These are phyloP conservation scores for Backusella mclennaniae DNA, from an alignment of 192 early-diverging fungal species.

Conservation along the genomic window DNA sequence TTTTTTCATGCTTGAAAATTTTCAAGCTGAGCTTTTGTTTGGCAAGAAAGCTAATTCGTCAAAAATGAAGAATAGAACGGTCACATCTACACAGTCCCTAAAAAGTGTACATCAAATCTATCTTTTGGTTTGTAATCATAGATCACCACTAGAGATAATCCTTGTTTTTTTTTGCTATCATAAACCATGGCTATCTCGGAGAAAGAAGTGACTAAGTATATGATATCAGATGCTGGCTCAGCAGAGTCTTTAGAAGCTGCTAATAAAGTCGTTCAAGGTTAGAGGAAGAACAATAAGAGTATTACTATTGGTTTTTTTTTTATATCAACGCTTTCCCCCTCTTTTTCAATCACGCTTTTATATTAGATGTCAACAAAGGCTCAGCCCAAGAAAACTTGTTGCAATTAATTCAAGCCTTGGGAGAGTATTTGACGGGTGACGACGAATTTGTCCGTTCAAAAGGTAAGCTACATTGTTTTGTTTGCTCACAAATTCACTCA, in stretches of 20 bases:
- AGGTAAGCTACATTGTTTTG: constrained; percentile 45
- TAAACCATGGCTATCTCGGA: constrained; percentile 7
- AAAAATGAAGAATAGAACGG: neutral
- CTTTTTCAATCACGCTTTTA: neutral
- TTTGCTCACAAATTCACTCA: neutral
- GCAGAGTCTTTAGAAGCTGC: constrained; percentile 10
- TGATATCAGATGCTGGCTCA: constrained; percentile 25
- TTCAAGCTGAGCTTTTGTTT: neutral
- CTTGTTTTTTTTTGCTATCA: neutral
- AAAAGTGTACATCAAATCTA: neutral
- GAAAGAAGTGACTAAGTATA: constrained; percentile 28
- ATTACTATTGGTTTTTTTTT: neutral
- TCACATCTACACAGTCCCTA: constrained; percentile 1
- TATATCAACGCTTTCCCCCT: no score
- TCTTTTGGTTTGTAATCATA: neutral
- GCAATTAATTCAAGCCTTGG: constrained; percentile 77
- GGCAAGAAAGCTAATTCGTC: neutral
- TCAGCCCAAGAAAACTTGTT: constrained; percentile 62
- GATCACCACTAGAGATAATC: neutral
- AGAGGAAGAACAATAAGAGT: neutral
- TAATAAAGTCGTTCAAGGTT: constrained; percentile 10
- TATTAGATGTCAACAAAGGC: constrained; percentile 31
- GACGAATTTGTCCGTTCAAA: constrained; percentile 86
- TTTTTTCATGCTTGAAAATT: neutral
- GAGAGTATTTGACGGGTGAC: constrained; percentile 71